Conservation (phyloP, 2,329 filamentous ascomycete species). For the Fusarium sp. region DNA sequence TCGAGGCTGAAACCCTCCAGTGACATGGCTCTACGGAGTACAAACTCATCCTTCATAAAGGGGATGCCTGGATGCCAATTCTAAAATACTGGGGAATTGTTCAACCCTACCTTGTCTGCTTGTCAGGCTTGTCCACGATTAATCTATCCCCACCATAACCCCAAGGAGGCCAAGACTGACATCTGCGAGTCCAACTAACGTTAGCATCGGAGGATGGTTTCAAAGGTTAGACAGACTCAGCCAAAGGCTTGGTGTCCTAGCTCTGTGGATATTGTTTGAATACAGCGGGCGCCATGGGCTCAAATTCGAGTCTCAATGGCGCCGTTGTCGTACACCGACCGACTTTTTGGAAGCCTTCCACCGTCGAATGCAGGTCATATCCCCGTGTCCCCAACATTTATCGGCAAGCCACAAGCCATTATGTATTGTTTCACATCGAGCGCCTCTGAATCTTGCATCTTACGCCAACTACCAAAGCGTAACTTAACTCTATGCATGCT, state of each 20-base stretch:
- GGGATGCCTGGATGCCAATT: conserved; percentile 38
- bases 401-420: conserved; percentile 13
- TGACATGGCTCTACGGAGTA: conserved; percentile 15
- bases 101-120: conserved; percentile 25
- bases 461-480: conserved; percentile 36
- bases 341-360: conserved; percentile 12
- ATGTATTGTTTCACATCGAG: conserved; percentile 35
- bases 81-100: conserved; percentile 37
- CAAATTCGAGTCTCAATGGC: conserved; percentile 9
- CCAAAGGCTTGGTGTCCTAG: background rate
- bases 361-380: conserved; percentile 21
- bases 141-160: conserved; percentile 29
- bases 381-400: conserved; percentile 46
- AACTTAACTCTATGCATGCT: conserved; percentile 17
- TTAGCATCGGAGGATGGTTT: conserved; percentile 13
- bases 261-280: background rate
- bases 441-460: conserved; percentile 23
- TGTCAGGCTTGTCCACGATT: conserved; percentile 15
- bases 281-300: conserved; percentile 7
- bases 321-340: conserved; percentile 16
- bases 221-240: background rate
- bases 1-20: conserved; percentile 19
- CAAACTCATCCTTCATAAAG: conserved; percentile 25
- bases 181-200: conserved; percentile 15
- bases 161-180: conserved; percentile 17